Base-by-base conservation (phyloP, 306 rosid species). In the Sindora glabra region DNA sequence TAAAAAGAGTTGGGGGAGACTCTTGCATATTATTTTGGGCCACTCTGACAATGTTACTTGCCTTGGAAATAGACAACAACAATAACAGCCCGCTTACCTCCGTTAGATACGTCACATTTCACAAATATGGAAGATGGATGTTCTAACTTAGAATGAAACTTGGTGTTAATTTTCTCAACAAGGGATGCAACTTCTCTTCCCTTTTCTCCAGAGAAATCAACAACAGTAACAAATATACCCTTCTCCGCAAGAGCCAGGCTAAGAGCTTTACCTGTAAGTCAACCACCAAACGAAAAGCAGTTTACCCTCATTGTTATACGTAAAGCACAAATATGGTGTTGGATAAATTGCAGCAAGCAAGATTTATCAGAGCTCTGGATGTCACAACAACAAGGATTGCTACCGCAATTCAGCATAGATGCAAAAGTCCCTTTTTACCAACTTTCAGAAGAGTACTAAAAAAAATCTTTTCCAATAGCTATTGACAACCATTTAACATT, bases 221-320 rank as follows among this genome's bases (percentile, higher is more conserved):
- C 94, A 11, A 92, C 79, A 4, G 98, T 88, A 62, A 92, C 84
- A 82, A 88, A 88, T 27, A 92, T 50, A 61, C 96, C 98, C 74
- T 83, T 92, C 59, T 62, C 83, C 52, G 83, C 96, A 51, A 92
- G 86, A 81, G 98, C 98, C 19, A 92, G 55, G 64, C 76, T 72
- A 41, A 92, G 82, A 30, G 84, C 81, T 78, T 71, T 88, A 62
- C 98, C 98, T 92, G 56, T 70, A 74, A 38, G 59, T 37, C 45
- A 77, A 50, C 27, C 34, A n/a, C n/a, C n/a, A n/a, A n/a, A n/a
- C n/a, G n/a, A n/a, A n/a, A n/a, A n/a, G n/a, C n/a, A n/a, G n/a
- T n/a, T n/a, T n/a, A n/a, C n/a, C n/a, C n/a, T n/a, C n/a, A n/a
- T n/a, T n/a, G n/a, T n/a, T n/a, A n/a, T n/a, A n/a, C n/a, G n/a